A percentile compares a stretch with the other conserved stretches of the same genome.
phyloP scores from a whole-genome alignment of 495 filamentous ascomycete species.

The Pseudevernia furfuracea region DNA sequence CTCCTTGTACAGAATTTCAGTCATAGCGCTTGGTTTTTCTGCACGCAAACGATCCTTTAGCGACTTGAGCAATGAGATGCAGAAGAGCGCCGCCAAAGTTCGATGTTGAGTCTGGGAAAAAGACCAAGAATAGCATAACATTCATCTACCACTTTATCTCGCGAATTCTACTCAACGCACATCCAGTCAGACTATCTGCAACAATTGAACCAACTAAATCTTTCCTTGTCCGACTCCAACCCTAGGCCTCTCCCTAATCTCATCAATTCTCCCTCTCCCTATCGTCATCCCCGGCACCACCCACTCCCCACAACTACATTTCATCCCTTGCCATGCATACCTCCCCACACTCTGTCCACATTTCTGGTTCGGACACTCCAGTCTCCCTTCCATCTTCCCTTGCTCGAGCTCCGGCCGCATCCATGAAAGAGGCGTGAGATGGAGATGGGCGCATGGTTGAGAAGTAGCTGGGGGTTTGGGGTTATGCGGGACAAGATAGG shows the following conservation, averaged over 20 bases:
- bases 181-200: not conserved
- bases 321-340: constrained; percentile 92
- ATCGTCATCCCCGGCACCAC: constrained; percentile 84
- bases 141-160: not conserved
- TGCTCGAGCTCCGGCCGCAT: constrained; percentile 76
- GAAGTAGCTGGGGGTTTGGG: constrained; percentile 18
- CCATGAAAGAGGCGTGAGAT: constrained; percentile 86
- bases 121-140: not conserved
- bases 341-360: constrained; percentile 77
- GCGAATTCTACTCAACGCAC: not conserved
- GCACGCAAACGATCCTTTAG: not conserved
- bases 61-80: not conserved
- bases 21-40: not conserved
- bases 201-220: not conserved
- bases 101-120: not conserved
- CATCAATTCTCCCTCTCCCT: constrained; percentile 73
- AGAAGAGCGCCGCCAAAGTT: not conserved
- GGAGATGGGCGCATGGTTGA: constrained; percentile 66
- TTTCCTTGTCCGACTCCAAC: constrained; percentile 3
- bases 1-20: not conserved
- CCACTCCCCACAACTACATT: constrained; percentile 87
- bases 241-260: constrained; percentile 37
- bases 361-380: constrained; percentile 70
- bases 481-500: constrained; percentile 51
- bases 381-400: constrained; percentile 68